These are phyloP conservation scores for Pleomassaria siparia DNA, from an alignment of 2,329 filamentous ascomycete species.

Conservation along the genomic window DNA sequence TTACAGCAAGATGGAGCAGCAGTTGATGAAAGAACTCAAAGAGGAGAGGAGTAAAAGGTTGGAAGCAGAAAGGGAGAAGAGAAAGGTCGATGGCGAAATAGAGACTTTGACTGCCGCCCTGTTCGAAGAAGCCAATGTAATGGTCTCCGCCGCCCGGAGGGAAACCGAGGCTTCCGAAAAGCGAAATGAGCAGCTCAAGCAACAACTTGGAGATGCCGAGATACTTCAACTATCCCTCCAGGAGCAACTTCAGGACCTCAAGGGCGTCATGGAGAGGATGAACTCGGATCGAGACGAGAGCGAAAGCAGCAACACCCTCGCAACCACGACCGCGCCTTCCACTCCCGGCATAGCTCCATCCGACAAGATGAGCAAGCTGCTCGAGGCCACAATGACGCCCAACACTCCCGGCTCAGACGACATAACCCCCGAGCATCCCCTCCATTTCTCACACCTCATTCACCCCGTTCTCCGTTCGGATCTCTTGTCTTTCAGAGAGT, in stretches of 20 bases:
- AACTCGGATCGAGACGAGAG: constrained; percentile 71
- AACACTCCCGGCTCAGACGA: constrained; percentile 53
- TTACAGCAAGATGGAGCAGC: constrained; percentile 59
- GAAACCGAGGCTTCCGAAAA: constrained; percentile 80
- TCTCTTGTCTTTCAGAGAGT: constrained; percentile 79
- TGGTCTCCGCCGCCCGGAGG: constrained; percentile 87
- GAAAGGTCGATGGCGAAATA: constrained; percentile 86
- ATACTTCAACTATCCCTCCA: constrained; percentile 83
- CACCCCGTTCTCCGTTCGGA: constrained; percentile 83
- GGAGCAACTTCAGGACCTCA: constrained; percentile 88
- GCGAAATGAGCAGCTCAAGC: constrained; percentile 83
- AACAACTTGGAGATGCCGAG: constrained; percentile 85
- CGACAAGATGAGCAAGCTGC: constrained; percentile 60
- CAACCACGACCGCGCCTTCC: constrained; percentile 67
- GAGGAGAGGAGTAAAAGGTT: constrained; percentile 45
- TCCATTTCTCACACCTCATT: constrained; percentile 79
- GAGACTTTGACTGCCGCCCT: constrained; percentile 87
- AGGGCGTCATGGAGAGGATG: constrained; percentile 89
- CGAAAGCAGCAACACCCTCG: constrained; percentile 66
- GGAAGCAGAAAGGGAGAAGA: constrained; percentile 66
- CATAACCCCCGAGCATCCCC: constrained; percentile 62
- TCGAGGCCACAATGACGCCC: constrained; percentile 62
- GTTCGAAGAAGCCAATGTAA: constrained; percentile 98
- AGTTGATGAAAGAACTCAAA: constrained; percentile 44
- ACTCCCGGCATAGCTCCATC: constrained; percentile 68